Conservation (phyloP, 257 asterid species). For the Lycium barbarum region DNA sequence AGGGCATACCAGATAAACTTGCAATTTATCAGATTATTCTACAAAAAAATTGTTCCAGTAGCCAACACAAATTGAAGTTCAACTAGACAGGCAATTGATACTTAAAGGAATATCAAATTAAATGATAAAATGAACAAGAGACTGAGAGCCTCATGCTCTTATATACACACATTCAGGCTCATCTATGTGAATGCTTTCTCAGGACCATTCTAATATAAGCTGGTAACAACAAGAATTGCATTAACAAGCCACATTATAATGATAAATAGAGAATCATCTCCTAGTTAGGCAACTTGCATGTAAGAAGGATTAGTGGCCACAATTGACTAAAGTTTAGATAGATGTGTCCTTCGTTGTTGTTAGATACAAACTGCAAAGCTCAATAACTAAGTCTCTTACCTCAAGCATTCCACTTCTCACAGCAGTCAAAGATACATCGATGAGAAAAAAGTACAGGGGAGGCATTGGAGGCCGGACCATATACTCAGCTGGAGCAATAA, state of each 20-base stretch:
- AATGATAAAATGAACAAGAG: not conserved
- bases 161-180: not conserved
- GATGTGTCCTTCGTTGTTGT: not conserved
- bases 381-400: constrained; percentile 52
- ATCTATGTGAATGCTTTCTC: not conserved
- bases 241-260: not conserved
- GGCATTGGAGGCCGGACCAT: constrained; percentile 96
- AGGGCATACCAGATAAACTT: constrained; percentile 12
- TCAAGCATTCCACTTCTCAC: constrained; percentile 90
- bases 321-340: not conserved
- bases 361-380: constrained; percentile 4
- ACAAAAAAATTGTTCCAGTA: not conserved
- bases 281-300: not conserved
- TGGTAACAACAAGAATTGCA: not conserved
- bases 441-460: constrained; percentile 79
- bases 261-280: constrained; percentile 12
- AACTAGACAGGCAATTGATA: constrained; percentile 21
- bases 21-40: constrained; percentile 6
- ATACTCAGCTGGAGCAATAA: constrained; percentile 79
- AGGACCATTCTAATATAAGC: not conserved
- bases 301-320: not conserved
- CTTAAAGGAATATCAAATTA: constrained; percentile 3
- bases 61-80: constrained; percentile 7
- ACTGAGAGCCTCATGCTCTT: not conserved
- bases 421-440: constrained; percentile 86